Conservation (phyloP, 352 stramenopile genomes). For the Elongisporangium senticosum region DNA sequence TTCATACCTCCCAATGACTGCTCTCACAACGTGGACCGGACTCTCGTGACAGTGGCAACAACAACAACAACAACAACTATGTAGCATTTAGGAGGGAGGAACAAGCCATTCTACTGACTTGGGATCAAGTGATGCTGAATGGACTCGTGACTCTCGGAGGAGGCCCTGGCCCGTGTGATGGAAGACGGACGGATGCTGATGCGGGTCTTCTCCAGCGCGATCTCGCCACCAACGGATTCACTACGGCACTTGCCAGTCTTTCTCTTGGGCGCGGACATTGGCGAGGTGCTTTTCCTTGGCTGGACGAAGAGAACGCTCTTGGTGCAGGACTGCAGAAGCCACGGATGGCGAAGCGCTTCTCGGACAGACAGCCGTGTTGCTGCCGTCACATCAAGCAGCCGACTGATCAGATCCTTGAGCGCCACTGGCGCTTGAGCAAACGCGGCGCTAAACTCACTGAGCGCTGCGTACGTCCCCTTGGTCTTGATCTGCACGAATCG, state of each 20-base stretch:
- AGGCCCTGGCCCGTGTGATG: background rate
- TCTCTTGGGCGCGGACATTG: conserved; percentile 17
- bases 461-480: background rate
- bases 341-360: conserved; percentile 50
- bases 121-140: background rate
- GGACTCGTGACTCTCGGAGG: background rate
- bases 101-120: background rate
- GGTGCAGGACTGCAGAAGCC: conserved; percentile 19
- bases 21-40: background rate
- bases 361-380: conserved; percentile 38
- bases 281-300: conserved; percentile 6
- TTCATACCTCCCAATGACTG: background rate
- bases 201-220: conserved; percentile 55
- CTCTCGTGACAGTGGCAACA: background rate
- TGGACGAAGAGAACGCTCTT: background rate
- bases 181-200: conserved; percentile 26
- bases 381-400: conserved; percentile 44
- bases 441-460: background rate
- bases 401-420: conserved; percentile 37
- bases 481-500: conserved; percentile 23
- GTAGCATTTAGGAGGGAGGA: background rate
- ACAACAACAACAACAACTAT: background rate
- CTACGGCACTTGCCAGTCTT: conserved; percentile 20
- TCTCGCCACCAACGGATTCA: conserved; percentile 33
- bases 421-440: conserved; percentile 18